These are phyloP conservation scores for Scedosporium boydii DNA, from an alignment of 2,329 filamentous ascomycete species.

Conservation along the genomic window DNA sequence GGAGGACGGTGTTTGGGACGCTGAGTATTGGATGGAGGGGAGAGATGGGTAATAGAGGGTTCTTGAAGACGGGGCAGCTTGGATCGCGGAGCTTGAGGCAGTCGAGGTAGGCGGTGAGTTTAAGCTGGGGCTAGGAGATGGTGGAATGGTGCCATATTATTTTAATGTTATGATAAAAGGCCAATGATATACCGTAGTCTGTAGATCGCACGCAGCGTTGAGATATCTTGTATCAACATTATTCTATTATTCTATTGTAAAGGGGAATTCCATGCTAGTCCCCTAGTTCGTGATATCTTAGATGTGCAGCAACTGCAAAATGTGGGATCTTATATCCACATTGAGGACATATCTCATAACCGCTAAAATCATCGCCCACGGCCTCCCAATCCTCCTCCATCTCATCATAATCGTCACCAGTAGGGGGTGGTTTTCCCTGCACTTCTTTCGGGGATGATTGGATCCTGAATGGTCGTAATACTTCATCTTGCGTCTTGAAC, in stretches of 20 bases:
- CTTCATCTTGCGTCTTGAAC: conserved; percentile 67
- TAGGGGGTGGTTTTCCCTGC: conserved; percentile 17
- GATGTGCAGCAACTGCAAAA: conserved; percentile 51
- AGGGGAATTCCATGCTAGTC: conserved; percentile 8
- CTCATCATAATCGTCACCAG: conserved; percentile 18
- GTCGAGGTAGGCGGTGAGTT: not conserved
- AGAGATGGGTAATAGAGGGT: conserved; percentile 82
- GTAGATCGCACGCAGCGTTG: not conserved
- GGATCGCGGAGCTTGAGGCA: conserved; percentile 32
- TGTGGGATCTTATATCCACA: conserved; percentile 45
- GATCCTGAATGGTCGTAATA: conserved; percentile 55
- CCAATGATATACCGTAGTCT: not conserved
- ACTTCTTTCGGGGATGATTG: conserved; percentile 12
- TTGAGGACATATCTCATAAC: conserved; percentile 25
- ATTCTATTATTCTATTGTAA: not conserved
- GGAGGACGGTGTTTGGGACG: conserved; percentile 63
- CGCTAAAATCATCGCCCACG: conserved; percentile 14
- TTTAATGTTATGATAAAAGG: not conserved
- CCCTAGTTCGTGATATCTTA: conserved; percentile 36
- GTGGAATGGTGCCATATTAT: not conserved
- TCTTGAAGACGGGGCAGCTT: conserved; percentile 77
- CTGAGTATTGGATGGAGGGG: conserved; percentile 82
- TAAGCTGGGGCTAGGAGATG: not conserved
- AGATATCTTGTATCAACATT: not conserved
- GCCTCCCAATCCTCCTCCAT: conserved; percentile 14